Percentiles rank a stretch among this genome's conserved stretches.
These are phyloP conservation scores for Schwanniomyces occidentalis DNA, from an alignment of 805 yeast genomes.

Conservation along the genomic window DNA sequence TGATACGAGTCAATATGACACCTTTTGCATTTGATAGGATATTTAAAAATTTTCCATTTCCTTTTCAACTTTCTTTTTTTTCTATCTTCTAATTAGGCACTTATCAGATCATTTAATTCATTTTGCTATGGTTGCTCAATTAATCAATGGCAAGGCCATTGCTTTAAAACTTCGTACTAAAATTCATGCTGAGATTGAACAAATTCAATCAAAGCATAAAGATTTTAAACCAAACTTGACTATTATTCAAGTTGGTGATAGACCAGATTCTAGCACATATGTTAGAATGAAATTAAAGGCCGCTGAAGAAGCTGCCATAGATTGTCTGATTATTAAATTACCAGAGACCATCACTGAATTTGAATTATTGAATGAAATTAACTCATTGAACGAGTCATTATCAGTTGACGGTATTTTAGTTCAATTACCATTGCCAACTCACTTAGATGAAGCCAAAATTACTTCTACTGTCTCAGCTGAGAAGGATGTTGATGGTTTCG, in stretches of 20 bases:
- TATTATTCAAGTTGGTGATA: slow-evolving; percentile 73
- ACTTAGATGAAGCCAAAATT: slow-evolving; percentile 63
- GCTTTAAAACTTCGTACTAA: slow-evolving; percentile 39
- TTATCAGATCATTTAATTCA: neutral
- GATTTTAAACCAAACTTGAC: slow-evolving; percentile 64
- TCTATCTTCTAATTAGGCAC: neutral
- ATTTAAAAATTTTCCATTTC: neutral
- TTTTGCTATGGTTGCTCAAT: slow-evolving; percentile 28
- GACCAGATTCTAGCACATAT: slow-evolving; percentile 81
- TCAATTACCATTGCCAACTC: slow-evolving; percentile 76
- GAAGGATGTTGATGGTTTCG: slow-evolving; percentile 85
- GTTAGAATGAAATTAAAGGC: slow-evolving; percentile 81
- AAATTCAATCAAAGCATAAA: slow-evolving; percentile 45
- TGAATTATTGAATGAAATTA: slow-evolving; percentile 54
- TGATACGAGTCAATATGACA: neutral
- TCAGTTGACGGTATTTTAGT: slow-evolving; percentile 71
- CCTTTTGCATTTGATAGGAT: too few relatives aligned
- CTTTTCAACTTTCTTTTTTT: neutral
- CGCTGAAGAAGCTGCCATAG: slow-evolving; percentile 66
- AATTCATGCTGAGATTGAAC: slow-evolving; percentile 41
- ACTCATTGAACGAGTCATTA: slow-evolving; percentile 55
- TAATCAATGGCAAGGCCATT: slow-evolving; percentile 47
- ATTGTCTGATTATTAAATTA: slow-evolving; percentile 59
- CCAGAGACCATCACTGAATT: slow-evolving; percentile 58
- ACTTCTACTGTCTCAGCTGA: slow-evolving; percentile 65